phyloP scores from a whole-genome alignment of 73 alveolate genomes.

The Uronychia setigera region DNA sequence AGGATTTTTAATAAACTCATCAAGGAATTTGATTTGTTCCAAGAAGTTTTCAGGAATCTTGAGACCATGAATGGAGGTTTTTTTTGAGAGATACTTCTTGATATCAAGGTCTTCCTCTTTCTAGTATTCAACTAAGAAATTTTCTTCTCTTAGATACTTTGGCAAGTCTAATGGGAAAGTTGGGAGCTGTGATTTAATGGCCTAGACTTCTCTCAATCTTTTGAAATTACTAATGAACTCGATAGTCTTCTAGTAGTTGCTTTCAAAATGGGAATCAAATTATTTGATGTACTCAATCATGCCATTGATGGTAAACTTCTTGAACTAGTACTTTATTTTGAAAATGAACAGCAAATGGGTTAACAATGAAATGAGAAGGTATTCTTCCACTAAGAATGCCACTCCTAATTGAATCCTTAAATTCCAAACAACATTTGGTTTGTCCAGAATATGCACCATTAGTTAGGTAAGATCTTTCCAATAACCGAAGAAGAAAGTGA shows the following conservation, averaged over 20 bases:
- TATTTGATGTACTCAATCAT: background rate
- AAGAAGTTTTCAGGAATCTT: background rate
- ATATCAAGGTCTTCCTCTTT: background rate
- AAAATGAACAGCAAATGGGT: background rate
- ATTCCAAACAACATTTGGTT: background rate
- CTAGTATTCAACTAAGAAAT: background rate
- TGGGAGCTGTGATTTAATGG: background rate
- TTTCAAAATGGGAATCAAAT: background rate
- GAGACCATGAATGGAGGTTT: background rate
- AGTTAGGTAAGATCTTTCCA: background rate
- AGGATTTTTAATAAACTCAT: background rate
- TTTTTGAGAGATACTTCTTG: background rate
- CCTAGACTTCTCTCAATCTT: background rate
- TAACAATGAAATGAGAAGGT: background rate
- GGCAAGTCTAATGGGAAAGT: background rate
- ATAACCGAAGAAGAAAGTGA: background rate
- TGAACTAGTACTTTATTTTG: background rate
- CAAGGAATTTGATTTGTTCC: background rate
- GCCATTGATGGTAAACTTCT: background rate
- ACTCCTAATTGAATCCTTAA: background rate
- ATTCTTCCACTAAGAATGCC: background rate
- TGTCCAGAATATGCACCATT: background rate
- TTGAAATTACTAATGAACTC: constrained; percentile 1
- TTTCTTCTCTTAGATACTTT: background rate
- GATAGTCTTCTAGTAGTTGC: background rate